Evolutionary conservation across 2,329 filamentous ascomycete genomes (phyloP), one percentile per base, ranked within the genome.

Genomic region (Fusarium sp.): DNA sequence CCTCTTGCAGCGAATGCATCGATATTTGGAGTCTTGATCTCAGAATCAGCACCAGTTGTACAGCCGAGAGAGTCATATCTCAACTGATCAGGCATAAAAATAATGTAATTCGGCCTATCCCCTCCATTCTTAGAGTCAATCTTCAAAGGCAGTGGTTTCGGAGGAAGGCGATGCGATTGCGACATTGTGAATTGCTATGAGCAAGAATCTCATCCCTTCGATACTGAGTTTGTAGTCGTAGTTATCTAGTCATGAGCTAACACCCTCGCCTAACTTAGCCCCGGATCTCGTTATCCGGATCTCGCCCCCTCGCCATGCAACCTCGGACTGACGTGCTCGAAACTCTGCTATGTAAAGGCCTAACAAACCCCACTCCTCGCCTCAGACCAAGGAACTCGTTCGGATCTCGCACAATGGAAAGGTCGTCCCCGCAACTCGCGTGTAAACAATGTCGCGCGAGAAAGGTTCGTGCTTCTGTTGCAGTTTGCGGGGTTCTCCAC

Each of bases 21-120:
- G 22, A 85, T 83, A 53, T 85, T 84, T 16, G 82, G 82, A 1
- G 82, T 85, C 35, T 78, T 78, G 30, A 84, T 68, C 7, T 30
- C 64, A 1, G 67, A 72, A 1, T 75, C 42, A 9, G 75, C 76
- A 6, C 74, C 77, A 6, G 79, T 79, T 12, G 71, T 77, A 48
- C 81, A 84, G 1, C 81, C 81, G 0, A 86, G 74, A 3, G 83
- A 81, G 70, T 86, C 85, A 48, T 83, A 85, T 15, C 84, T 82
- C 7, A 86, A 78, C 75, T 86, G 85, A 54, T 86, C 84, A 7
- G 84, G 85, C 84, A 86, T 86, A 68, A 86, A 86, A 13, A 86
- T 82, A 55, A 84, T 73, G 31, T 81, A 79, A 60, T 85, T 85
- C 20, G 82, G 79, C 22, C 69, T 65, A 22, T 73, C 24, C 7